Conservation (phyloP, 257 asterid species). For the Jaltomata sinuosa region DNA sequence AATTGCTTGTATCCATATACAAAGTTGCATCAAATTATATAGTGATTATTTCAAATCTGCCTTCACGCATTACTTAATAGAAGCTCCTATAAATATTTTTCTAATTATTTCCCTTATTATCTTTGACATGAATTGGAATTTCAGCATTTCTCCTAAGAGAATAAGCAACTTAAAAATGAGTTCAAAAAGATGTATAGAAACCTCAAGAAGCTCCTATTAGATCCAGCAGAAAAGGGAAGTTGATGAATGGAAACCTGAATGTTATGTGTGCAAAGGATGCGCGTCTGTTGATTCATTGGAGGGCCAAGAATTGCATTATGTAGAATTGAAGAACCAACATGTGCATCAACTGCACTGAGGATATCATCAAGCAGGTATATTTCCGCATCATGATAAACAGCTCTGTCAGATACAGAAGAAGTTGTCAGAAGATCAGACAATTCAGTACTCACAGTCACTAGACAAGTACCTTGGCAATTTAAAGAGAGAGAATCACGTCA, state of each 20-base stretch:
- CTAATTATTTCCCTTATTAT: neutral
- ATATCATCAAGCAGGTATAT: constrained; percentile 81
- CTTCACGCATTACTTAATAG: neutral
- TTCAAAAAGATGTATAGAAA: neutral
- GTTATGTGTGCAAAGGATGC: constrained; percentile 89
- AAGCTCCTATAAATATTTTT: neutral
- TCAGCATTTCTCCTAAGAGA: neutral
- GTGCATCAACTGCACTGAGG: constrained; percentile 97
- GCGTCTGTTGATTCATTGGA: constrained; percentile 61
- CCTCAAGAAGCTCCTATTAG: neutral
- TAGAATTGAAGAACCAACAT: constrained; percentile 73
- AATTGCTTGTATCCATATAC: neutral
- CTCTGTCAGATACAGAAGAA: constrained; percentile 37
- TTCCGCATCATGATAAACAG: constrained; percentile 64
- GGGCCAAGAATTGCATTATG: constrained; percentile 70
- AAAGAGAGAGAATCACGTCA: constrained; percentile 13
- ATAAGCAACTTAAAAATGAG: neutral
- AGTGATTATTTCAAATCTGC: neutral
- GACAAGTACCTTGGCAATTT: neutral
- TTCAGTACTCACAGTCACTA: neutral
- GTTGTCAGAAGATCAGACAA: constrained; percentile 5
- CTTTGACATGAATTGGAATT: neutral
- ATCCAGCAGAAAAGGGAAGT: neutral
- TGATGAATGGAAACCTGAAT: constrained; percentile 49
- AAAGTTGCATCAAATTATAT: neutral